Evolutionary conservation across 2,329 filamentous ascomycete species (phyloP).

Genomic region (Sclerotinia spermophila): DNA sequence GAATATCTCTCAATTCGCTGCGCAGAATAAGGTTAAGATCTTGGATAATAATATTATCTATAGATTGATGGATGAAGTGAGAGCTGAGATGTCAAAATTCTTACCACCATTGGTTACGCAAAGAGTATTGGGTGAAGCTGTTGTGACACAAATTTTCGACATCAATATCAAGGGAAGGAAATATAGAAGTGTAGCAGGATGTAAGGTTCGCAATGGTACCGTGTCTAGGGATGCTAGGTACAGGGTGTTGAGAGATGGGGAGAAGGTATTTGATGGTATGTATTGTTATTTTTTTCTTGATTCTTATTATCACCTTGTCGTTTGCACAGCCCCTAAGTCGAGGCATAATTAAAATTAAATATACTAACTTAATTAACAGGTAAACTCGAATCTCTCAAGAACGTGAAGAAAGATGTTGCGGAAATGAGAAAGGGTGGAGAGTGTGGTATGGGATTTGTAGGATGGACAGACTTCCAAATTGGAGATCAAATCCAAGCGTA

Average conservation of each 20-base stretch:
- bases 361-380: conserved; percentile 49
- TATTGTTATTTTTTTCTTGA: conserved; percentile 32
- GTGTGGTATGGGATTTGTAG: conserved; percentile 82
- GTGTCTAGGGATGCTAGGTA: conserved; percentile 63
- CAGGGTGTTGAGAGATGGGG: conserved; percentile 66
- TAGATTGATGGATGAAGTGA: conserved; percentile 70
- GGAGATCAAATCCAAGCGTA: conserved; percentile 89
- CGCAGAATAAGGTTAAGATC: conserved; percentile 68
- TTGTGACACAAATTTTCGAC: conserved; percentile 76
- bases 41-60: conserved; percentile 87
- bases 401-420: conserved; percentile 84
- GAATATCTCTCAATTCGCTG: conserved; percentile 66
- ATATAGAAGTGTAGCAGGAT: conserved; percentile 77
- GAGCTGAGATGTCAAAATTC: conserved; percentile 62
- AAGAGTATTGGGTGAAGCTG: conserved; percentile 81
- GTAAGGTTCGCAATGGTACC: conserved; percentile 77
- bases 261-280: conserved; percentile 79
- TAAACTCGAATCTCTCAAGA: conserved; percentile 75
- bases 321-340: not conserved
- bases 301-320: not conserved
- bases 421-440: conserved; percentile 93
- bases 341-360: not conserved
- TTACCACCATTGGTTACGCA: conserved; percentile 64
- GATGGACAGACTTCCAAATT: conserved; percentile 71
- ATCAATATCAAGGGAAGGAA: conserved; percentile 73